These are phyloP conservation scores for Haplographium delicatum DNA, from an alignment of 495 filamentous ascomycete genomes.

Conservation along the genomic window DNA sequence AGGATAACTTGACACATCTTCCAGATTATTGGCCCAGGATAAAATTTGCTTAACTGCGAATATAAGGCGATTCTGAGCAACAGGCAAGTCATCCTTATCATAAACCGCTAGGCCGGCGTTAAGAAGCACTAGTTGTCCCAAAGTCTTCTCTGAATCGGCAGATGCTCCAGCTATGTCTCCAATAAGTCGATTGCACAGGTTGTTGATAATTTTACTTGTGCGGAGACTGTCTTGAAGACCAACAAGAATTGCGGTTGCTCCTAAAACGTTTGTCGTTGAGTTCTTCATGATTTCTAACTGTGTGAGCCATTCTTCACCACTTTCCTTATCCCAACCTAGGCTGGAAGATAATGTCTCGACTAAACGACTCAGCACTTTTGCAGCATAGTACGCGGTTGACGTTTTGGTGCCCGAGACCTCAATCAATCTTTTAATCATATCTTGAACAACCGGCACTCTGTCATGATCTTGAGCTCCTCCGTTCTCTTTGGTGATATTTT, in stretches of 20 bases:
- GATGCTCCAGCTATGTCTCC: constrained; percentile 46
- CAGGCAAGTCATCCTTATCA: constrained; percentile 25
- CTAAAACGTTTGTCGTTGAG: constrained; percentile 39
- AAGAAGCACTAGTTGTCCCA: constrained; percentile 38
- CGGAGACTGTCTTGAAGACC: constrained; percentile 47
- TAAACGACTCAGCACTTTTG: constrained; percentile 39
- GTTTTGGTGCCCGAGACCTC: not conserved
- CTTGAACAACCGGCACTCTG: not conserved
- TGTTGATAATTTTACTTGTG: constrained; percentile 36
- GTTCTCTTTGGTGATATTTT: no score
- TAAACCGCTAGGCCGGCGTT: constrained; percentile 40
- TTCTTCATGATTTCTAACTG: constrained; percentile 34
- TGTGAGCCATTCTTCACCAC: constrained; percentile 38
- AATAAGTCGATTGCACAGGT: constrained; percentile 47
- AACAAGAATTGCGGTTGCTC: constrained; percentile 45
- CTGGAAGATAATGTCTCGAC: constrained; percentile 33
- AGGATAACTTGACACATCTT: constrained; percentile 35
- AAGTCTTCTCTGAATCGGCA: constrained; percentile 31
- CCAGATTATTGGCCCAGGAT: constrained; percentile 51
- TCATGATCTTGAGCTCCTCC: no score
- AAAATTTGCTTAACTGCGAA: constrained; percentile 77
- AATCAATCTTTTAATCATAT: not conserved
- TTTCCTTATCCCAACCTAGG: constrained; percentile 31
- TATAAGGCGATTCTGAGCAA: constrained; percentile 75
- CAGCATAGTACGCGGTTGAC: constrained; percentile 37